phyloP scores from a whole-genome alignment of 225 moss, liverwort and hornwort genomes.

The Marchantia polymorpha region DNA sequence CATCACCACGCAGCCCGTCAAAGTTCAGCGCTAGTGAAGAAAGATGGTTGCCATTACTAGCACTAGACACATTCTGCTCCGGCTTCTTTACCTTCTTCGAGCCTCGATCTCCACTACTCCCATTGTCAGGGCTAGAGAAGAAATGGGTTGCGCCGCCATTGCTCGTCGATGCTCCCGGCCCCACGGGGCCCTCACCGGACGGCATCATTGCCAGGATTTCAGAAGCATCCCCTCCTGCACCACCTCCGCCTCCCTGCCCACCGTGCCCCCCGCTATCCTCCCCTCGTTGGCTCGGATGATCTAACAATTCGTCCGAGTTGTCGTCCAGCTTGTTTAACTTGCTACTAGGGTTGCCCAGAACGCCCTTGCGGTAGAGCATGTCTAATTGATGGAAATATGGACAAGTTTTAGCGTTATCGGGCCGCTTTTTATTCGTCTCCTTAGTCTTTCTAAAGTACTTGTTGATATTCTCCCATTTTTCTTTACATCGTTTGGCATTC shows the following conservation, averaged over 20 bases:
- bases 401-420: slow-evolving; percentile 97
- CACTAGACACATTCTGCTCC: slow-evolving; percentile 37
- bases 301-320: slow-evolving; percentile 56
- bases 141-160: slow-evolving; percentile 63
- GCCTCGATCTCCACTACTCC: slow-evolving; percentile 71
- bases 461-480: slow-evolving; percentile 99
- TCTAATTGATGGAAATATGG: slow-evolving; percentile 99
- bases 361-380: slow-evolving; percentile 72
- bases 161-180: slow-evolving; percentile 54
- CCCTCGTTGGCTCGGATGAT: slow-evolving; percentile 63
- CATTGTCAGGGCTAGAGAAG: slow-evolving; percentile 95
- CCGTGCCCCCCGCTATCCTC: slow-evolving; percentile 45
- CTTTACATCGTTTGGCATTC: slow-evolving; percentile 94
- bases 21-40: slow-evolving; percentile 48
- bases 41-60: slow-evolving; percentile 43
- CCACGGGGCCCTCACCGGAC: slow-evolving; percentile 56
- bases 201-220: slow-evolving; percentile 70
- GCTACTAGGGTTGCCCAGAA: slow-evolving; percentile 72
- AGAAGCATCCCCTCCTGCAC: slow-evolving; percentile 24
- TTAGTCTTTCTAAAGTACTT: slow-evolving; percentile 98
- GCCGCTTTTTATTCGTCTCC: slow-evolving; percentile 98
- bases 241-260: slow-evolving; percentile 23
- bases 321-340: slow-evolving; percentile 64
- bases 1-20: slow-evolving; percentile 57
- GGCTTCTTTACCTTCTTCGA: slow-evolving; percentile 67